Evolutionary conservation across 2,329 filamentous ascomycete genomes (phyloP), one percentile per base, ranked within the genome.

Genomic region (Colletotrichum kahawae): DNA sequence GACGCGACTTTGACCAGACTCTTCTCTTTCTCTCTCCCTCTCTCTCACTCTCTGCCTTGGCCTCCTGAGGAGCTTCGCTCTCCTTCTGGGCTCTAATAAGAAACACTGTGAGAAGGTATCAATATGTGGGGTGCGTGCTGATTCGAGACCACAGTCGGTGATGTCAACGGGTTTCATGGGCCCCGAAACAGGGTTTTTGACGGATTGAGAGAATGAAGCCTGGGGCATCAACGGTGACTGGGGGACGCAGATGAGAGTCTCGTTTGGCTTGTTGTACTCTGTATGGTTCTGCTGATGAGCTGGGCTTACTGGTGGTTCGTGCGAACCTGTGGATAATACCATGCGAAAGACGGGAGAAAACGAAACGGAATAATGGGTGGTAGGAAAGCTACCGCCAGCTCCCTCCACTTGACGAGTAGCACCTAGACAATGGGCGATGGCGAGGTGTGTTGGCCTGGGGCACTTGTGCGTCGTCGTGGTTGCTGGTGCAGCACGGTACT

Each of bases 131-230:
- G 36, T 29, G 27, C 31, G 43, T 59, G 57, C 63, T 51, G 56
- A 67, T 59, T 75, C 72, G 69, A 71, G 72, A 51, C 68, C 72
- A 64, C 21, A 57, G 62, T 57, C 57, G 54, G 68, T 72, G 72
- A 75, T 75, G 72, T 71, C 72, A 67, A 72, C 12, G 18, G 63
- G 69, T 75, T 75, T 72, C 72, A 67, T 63, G 48, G 56, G 21
- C 24, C 38, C 27, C 34, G 16, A 63, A 67, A 71, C 69, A 63
- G 62, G 69, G 69, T 66, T 71, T 71, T 36, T 29, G 16, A 54
- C 36, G 8, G 27, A 13, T 69, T 43, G 43, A 56, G 9, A 56
- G 24, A 34, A 8, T 36, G 38, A 24, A 63, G 31, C 62, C 38
- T 66, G 24, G 67, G 60, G 71, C 51, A 65, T 66, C 51, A 54